Percentiles rank a stretch among this genome's conserved stretches.
Evolutionary conservation across 2,329 filamentous ascomycete species (phyloP).

Genomic region (Apiospora koreana): DNA sequence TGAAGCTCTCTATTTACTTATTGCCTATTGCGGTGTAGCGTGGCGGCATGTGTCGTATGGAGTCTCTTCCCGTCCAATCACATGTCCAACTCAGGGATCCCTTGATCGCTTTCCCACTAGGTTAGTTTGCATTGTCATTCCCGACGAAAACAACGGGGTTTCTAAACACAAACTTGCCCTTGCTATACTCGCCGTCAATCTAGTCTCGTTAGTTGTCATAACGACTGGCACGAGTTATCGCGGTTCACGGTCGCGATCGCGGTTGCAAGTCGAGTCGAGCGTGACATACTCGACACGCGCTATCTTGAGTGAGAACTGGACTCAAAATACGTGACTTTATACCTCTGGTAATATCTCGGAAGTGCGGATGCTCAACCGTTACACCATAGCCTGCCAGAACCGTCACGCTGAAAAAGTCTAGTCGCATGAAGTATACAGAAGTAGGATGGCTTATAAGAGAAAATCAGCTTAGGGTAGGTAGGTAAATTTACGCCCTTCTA

Average conservation of each 20-base stretch:
- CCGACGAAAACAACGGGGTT: neutral
- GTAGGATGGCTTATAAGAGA: neutral
- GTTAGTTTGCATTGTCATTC: neutral
- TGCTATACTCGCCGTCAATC: neutral
- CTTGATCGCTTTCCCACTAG: neutral
- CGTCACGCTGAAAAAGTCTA: too few species aligned
- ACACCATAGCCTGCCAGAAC: too few species aligned
- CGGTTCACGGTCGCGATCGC: neutral
- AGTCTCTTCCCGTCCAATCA: neutral
- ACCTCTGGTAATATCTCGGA: neutral
- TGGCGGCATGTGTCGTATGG: slow-evolving; percentile 8
- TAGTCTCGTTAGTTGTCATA: slow-evolving; percentile 3
- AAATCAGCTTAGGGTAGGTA: neutral
- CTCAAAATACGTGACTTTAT: neutral
- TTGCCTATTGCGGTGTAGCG: slow-evolving; percentile 43
- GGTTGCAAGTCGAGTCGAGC: neutral
- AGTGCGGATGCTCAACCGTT: too few species aligned
- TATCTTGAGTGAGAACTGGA: neutral
- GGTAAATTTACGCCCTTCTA: neutral
- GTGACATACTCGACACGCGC: neutral
- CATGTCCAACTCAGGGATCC: neutral
- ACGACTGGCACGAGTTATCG: neutral
- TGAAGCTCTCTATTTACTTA: slow-evolving; percentile 38
- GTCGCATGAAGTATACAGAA: too few species aligned
- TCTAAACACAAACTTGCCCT: neutral